Evolutionary conservation across 306 rosid species (phyloP), one percentile per base, ranked within the genome.

Genomic region (Dalbergia cochinchinensis): DNA sequence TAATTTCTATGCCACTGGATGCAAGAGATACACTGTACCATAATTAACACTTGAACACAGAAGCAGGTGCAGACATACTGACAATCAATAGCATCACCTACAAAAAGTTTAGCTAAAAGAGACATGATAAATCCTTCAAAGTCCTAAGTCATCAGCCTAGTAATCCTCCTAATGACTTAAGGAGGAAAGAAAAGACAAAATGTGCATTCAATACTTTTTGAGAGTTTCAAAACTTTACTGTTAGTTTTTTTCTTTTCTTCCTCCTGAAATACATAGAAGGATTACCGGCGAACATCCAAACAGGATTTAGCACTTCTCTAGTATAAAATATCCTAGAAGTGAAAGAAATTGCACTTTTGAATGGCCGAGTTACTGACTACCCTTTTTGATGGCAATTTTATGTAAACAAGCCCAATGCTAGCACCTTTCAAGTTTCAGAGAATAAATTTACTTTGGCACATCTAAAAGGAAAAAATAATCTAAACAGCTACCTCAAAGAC

Each of bases 61-160:
- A 26, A 1, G 1, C 71, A 54, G 50, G 60, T 31, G 81, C 58
- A 63, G 48, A 69, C 53, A 63, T 37, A 77, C 51, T 47, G 48
- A 69, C 54, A 77, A 69, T 33, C 68, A 65, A 69, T 72, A 37
- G 11, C 81, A 86, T 86, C 66, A 4, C 62, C 59, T 33, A 33
- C 22, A 81, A 59, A 64, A 66, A 7, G 16, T 69, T 48, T 48
- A 51, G 77, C 47, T 70, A n/a, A 82, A n/a, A 82, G 74, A 70
- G 48, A 75, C 37, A 35, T 10, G 65, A 57, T 67, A 81, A 67
- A 44, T 59, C 59, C 71, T 44, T 12, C 47, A 8, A 80, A 65
- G 35, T 44, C 11, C 47, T 7, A 72, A 65, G 35, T 45, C 70
- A 57, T 51, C n/a, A 70, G 57, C 61, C 70, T 14, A 69, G 60